Evolutionary conservation across 768 basidiomycete genomes (phyloP), one percentile per base, ranked within the genome.

Genomic region (Mycena maculata): DNA sequence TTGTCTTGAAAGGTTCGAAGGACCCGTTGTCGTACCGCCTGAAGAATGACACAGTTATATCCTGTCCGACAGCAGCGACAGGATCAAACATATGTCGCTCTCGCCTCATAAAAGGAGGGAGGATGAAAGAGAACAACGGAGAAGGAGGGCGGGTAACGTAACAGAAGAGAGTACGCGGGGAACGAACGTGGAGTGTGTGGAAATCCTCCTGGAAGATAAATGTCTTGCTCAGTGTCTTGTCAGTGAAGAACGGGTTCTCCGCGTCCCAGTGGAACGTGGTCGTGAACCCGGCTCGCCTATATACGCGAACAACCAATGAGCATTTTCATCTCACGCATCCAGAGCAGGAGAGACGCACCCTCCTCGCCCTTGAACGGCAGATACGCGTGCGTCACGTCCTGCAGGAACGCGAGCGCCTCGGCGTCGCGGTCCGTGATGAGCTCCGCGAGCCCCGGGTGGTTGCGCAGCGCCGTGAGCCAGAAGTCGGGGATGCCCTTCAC

Each of bases 381-480:
- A 78, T 98, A 97, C 52, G 89, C 86, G 67, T 98, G 83, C 52
- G 86, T 86, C 70, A 99, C 86, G 74, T 99, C 95, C 67, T 81
- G 82, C 63, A 99, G 88, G 72, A 85, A 79, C 80, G 93, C 94
- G 76, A 99, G 89, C 10, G 95, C 96, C 49, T 76, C 89, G 67
- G 85, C 94, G 77, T 99, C 97, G 61, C 93, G 91, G 73, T 99
- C 96, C 27, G 94, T 97, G 83, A 99, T 94, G 76, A 96, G 84
- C 22, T 96, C 95, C 45, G 86, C 85, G 60, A 98, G 85, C 54
- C 88, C 94, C 60, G 92, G 79, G 78, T 99, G 96, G 80, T 98
- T 99, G 71, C 93, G 90, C 59, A 99, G 85, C 3, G 96, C 95
- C 1, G 98, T 99, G 73, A 98, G 89, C 97, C 97, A 99, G 87